These are phyloP conservation scores for Botrytis hyacinthi DNA, from an alignment of 2,329 filamentous ascomycete genomes.

Conservation along the genomic window DNA sequence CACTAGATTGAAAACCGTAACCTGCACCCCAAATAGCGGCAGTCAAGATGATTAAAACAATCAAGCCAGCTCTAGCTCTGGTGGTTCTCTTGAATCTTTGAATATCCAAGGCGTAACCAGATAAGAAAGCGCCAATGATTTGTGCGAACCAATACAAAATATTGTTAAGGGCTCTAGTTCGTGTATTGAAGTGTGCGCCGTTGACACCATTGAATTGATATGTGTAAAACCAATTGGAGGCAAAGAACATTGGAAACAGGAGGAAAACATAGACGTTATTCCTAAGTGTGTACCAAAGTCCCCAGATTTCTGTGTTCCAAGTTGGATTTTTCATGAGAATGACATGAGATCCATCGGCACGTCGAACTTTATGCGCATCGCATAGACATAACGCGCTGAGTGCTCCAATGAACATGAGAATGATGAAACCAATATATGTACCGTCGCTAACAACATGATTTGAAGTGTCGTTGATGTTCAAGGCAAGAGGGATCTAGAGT, in stretches of 20 bases:
- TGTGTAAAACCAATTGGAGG: slow-evolving; percentile 74
- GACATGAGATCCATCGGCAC: slow-evolving; percentile 72
- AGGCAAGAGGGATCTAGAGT: slow-evolving; percentile 61
- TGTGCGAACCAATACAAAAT: slow-evolving; percentile 76
- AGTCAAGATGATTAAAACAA: slow-evolving; percentile 62
- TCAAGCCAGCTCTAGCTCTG: slow-evolving; percentile 63
- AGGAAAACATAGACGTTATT: slow-evolving; percentile 69
- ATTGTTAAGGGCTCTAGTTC: slow-evolving; percentile 70
- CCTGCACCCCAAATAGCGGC: slow-evolving; percentile 79
- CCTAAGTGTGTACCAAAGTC: slow-evolving; percentile 68
- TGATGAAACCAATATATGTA: slow-evolving; percentile 78
- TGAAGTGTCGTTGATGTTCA: slow-evolving; percentile 59
- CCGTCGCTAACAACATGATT: slow-evolving; percentile 60
- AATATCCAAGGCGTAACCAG: slow-evolving; percentile 68
- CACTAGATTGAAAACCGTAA: slow-evolving; percentile 68
- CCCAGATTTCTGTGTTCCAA: slow-evolving; percentile 73
- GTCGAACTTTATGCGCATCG: slow-evolving; percentile 64
- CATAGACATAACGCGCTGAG: slow-evolving; percentile 64
- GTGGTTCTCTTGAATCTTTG: slow-evolving; percentile 56
- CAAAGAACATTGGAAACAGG: slow-evolving; percentile 76
- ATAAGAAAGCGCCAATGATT: slow-evolving; percentile 71
- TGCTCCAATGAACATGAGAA: slow-evolving; percentile 72
- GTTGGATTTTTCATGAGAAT: slow-evolving; percentile 87
- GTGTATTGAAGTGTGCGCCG: slow-evolving; percentile 65
- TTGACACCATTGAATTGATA: slow-evolving; percentile 77